Evolutionary conservation across 176 grass and related monocot species (phyloP).

Genomic region (Alloteropsis semialata): DNA sequence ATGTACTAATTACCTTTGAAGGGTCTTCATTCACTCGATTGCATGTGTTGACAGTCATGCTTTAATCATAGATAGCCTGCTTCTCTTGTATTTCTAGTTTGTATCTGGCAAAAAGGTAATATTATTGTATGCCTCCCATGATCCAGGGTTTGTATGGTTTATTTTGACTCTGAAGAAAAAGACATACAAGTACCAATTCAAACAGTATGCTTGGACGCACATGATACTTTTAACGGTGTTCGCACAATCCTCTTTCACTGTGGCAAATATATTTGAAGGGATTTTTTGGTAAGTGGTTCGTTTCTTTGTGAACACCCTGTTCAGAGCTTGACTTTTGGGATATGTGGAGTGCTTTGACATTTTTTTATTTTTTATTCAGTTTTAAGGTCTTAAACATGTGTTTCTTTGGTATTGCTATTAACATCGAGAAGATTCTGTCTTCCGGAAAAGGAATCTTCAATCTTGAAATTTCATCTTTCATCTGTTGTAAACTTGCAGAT

Average conservation of each 20-base stretch:
- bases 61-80: neutral
- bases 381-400: neutral
- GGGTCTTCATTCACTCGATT: constrained; percentile 16
- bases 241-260: constrained; percentile 89
- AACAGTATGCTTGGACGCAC: constrained; percentile 98
- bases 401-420: constrained; percentile 1
- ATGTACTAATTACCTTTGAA: neutral
- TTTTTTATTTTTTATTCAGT: neutral
- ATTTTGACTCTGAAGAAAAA: constrained; percentile 99
- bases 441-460: neutral
- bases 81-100: constrained; percentile 13
- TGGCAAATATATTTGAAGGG: constrained; percentile 99
- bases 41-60: neutral
- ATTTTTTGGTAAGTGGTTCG: constrained; percentile 82
- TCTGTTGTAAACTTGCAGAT: neutral
- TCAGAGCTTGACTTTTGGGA: neutral
- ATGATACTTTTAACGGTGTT: constrained; percentile 99
- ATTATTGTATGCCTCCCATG: constrained; percentile 23
- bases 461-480: neutral
- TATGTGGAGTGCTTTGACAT: neutral
- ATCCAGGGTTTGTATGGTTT: constrained; percentile 97
- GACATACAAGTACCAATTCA: constrained; percentile 98
- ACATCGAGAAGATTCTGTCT: neutral
- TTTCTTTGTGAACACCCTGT: neutral
- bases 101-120: neutral